These are phyloP conservation scores for Aspergillus niger DNA, from an alignment of 2,329 filamentous ascomycete genomes.

Conservation along the genomic window DNA sequence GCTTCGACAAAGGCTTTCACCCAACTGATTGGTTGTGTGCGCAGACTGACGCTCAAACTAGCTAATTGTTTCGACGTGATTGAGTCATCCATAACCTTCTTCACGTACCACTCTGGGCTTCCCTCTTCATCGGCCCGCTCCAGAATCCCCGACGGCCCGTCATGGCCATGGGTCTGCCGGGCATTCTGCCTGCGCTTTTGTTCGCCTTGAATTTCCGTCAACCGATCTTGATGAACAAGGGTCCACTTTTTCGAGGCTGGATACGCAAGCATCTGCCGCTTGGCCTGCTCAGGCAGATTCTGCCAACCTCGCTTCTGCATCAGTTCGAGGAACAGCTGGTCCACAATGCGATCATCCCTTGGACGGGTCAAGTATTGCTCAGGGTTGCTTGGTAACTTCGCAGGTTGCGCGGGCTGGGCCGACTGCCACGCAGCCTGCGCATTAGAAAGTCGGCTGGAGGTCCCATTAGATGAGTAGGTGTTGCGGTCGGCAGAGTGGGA, in stretches of 20 bases:
- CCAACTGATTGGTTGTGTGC: slow-evolving; percentile 97
- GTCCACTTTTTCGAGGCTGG: slow-evolving; percentile 97
- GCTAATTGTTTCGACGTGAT: slow-evolving; percentile 89
- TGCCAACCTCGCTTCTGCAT: slow-evolving; percentile 99
- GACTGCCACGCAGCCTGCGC: slow-evolving; percentile 33
- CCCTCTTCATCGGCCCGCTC: slow-evolving; percentile 89
- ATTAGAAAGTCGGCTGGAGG: slow-evolving; percentile 34
- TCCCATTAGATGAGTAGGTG: slow-evolving; percentile 27
- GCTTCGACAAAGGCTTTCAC: slow-evolving; percentile 96
- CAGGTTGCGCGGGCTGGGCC: slow-evolving; percentile 29
- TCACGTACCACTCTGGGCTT: slow-evolving; percentile 96
- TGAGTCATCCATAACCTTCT: slow-evolving; percentile 92
- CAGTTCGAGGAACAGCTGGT: slow-evolving; percentile 86
- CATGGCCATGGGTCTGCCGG: slow-evolving; percentile 67
- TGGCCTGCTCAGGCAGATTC: slow-evolving; percentile 90
- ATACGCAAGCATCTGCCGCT: slow-evolving; percentile 94
- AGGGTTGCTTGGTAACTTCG: slow-evolving; percentile 32
- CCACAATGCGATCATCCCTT: slow-evolving; percentile 70
- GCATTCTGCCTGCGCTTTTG: slow-evolving; percentile 81
- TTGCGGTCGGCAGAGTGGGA: slow-evolving; percentile 40
- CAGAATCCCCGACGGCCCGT: slow-evolving; percentile 66
- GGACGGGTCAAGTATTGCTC: slow-evolving; percentile 46
- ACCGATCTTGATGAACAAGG: slow-evolving; percentile 87
- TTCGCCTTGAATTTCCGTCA: slow-evolving; percentile 92
- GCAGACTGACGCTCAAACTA: slow-evolving; percentile 88